Percentiles rank a stretch among this genome's conserved stretches.
phyloP scores from a whole-genome alignment of 371 early-diverging fungal genomes.

The Mucor lusitanicus region DNA sequence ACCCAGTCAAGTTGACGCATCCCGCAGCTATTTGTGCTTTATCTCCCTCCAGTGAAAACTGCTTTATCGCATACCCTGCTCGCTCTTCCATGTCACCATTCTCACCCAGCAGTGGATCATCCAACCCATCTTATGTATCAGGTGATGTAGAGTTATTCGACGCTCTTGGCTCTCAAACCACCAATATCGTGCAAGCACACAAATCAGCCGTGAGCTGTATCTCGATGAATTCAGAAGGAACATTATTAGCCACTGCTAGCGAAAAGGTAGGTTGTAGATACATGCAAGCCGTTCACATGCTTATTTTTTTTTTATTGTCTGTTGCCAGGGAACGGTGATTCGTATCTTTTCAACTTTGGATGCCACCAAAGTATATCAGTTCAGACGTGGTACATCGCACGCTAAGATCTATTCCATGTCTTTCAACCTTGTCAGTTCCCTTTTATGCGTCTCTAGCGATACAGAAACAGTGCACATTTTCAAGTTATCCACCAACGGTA shows the following conservation, averaged over 20 bases:
- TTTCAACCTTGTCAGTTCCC: constrained; percentile 80
- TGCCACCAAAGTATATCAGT: constrained; percentile 90
- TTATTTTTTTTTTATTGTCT: background rate
- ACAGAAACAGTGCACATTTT: constrained; percentile 98
- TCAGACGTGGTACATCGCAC: constrained; percentile 92
- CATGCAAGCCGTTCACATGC: background rate
- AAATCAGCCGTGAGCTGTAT: constrained; percentile 84
- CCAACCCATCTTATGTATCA: constrained; percentile 35
- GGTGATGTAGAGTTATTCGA: constrained; percentile 93
- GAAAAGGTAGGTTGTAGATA: constrained; percentile 73
- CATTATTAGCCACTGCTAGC: constrained; percentile 89
- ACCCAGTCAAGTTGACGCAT: background rate
- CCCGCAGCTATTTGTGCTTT: constrained; percentile 83
- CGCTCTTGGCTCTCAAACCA: constrained; percentile 61
- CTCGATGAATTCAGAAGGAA: constrained; percentile 88
- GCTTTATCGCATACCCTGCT: constrained; percentile 79
- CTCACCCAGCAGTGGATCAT: constrained; percentile 68
- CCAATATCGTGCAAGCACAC: constrained; percentile 93
- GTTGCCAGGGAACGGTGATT: constrained; percentile 90
- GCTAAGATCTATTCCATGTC: constrained; percentile 90
- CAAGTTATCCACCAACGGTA: constrained; percentile 53
- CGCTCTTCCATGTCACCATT: constrained; percentile 51
- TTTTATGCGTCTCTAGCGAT: constrained; percentile 89
- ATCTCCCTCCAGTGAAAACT: constrained; percentile 92
- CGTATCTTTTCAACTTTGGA: constrained; percentile 91